Base-by-base conservation (phyloP, 2,329 filamentous ascomycete species). In the Raffaelea ambrosiae region DNA sequence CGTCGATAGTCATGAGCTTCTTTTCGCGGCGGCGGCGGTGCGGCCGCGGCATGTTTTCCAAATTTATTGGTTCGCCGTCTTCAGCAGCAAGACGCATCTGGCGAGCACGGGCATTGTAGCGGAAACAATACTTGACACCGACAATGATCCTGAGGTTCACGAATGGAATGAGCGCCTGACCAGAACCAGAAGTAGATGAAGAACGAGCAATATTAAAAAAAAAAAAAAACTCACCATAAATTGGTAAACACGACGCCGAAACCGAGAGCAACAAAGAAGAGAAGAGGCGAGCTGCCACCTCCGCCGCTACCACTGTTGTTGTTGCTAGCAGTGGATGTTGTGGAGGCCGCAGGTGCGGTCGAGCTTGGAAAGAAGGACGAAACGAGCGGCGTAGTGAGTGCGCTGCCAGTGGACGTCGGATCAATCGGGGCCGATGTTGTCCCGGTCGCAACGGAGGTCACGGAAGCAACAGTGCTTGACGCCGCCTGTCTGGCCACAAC, bases 201-300 rank as follows among this genome's bases (percentile, higher is more conserved):
- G 23, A 19, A 7, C 36, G 36, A 14, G n/a, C n/a, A 18, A 39
- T 18, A 39, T 7, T 8, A 39, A 22, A 40, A 14, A 21, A 18
- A 5, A 22, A 16, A 18, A 9, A n/a, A 16, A 40, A 66, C 85
- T 72, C 76, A 97, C 93, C 93, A 98, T 66, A 98, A 71, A 66
- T 98, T 98, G 44, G 93, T 98, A 62, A 98, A 98, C 40, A 98
- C 93, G 19, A 98, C 93, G 58, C 93, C 93, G 60, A 98, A 97
- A 4, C 93, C 93, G 26, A 98, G 73, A 16, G 93, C 53, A 10
- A 58, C 56, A 29, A 58, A 58, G 20, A 58, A 58, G 9, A 73
- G 62, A 19, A 73, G 55, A 5, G 70, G 70, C 5, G 70, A 73
- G 48, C 65, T 73, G n/a, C 53, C 49, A 16, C 43, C 43, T 5